phyloP scores from a whole-genome alignment of 2,329 filamentous ascomycete genomes.

The Colletotrichum sp. region DNA sequence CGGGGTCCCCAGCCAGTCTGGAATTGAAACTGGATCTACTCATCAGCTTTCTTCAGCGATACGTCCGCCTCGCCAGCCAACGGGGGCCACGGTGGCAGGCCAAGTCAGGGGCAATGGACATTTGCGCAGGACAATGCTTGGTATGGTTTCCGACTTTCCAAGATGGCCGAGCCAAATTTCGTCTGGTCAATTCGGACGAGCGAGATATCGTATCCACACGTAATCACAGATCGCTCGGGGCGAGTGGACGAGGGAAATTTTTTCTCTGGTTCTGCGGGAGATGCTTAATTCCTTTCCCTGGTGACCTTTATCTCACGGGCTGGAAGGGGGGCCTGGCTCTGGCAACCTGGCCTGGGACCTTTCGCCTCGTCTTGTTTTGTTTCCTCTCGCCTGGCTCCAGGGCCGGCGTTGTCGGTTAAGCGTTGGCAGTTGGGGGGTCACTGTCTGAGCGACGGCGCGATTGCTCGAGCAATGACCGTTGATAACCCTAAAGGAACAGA shows the following conservation, averaged over 20 bases:
- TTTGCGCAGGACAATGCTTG: neutral
- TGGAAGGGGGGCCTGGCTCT: neutral
- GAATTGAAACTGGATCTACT: slow-evolving; percentile 13
- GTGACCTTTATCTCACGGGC: neutral
- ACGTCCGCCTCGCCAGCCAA: neutral
- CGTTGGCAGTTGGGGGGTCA: neutral
- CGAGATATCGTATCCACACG: slow-evolving; percentile 14
- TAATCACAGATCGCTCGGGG: slow-evolving; percentile 12
- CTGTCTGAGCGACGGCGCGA: neutral
- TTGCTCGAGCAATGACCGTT: neutral
- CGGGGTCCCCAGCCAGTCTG: slow-evolving; percentile 6
- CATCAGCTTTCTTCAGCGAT: neutral
- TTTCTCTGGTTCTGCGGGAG: neutral
- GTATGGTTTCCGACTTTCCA: neutral
- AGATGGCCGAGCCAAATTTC: neutral
- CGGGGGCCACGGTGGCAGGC: neutral
- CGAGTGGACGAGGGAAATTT: neutral
- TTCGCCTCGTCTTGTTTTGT: neutral
- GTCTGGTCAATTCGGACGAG: slow-evolving; percentile 6
- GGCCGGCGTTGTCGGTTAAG: neutral
- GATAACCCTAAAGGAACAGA: neutral
- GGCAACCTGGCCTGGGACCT: neutral
- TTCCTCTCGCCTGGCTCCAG: neutral
- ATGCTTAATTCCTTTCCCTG: neutral
- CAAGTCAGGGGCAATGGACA: neutral